phyloP scores from a whole-genome alignment of 192 early-diverging fungal species.

The Linderina pennispora region DNA sequence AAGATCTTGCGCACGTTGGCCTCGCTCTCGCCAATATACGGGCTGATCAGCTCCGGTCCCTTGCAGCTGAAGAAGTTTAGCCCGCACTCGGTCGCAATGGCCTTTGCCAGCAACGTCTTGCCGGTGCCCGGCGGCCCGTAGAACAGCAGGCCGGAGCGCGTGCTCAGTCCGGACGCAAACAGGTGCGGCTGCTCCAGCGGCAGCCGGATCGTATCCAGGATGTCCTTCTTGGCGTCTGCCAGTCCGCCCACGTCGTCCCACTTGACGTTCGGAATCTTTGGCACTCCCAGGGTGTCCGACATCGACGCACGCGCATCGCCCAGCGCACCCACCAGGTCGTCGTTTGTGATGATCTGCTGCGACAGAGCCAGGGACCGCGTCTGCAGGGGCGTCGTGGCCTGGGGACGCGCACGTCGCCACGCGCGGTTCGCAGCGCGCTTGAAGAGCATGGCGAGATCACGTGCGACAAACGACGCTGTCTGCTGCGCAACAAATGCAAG shows the following conservation, averaged over 20 bases:
- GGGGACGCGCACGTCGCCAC: constrained; percentile 45
- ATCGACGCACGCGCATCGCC: constrained; percentile 72
- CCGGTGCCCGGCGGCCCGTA: constrained; percentile 99
- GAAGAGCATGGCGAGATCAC: constrained; percentile 76
- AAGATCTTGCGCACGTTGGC: constrained; percentile 95
- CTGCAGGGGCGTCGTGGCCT: neutral
- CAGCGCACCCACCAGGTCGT: constrained; percentile 78
- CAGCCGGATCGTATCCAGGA: constrained; percentile 94
- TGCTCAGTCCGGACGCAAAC: constrained; percentile 91
- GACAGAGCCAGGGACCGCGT: constrained; percentile 47
- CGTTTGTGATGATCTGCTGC: constrained; percentile 66
- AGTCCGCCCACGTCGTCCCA: constrained; percentile 99
- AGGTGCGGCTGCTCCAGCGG: constrained; percentile 94
- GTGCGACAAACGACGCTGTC: constrained; percentile 84
- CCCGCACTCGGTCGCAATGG: constrained; percentile 94
- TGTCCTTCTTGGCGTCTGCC: constrained; percentile 84
- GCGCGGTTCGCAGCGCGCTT: constrained; percentile 64
- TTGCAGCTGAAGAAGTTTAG: constrained; percentile 99
- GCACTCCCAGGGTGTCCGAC: constrained; percentile 90
- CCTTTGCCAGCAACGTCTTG: constrained; percentile 97
- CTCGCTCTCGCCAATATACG: constrained; percentile 99
- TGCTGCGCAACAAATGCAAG: constrained; percentile 73
- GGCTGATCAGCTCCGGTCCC: constrained; percentile 96
- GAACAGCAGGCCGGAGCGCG: constrained; percentile 86
- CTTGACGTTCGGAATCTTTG: constrained; percentile 96